Evolutionary conservation across 768 basidiomycete genomes (phyloP), one percentile per base, ranked within the genome.

Genomic region (Mycena latifolia): DNA sequence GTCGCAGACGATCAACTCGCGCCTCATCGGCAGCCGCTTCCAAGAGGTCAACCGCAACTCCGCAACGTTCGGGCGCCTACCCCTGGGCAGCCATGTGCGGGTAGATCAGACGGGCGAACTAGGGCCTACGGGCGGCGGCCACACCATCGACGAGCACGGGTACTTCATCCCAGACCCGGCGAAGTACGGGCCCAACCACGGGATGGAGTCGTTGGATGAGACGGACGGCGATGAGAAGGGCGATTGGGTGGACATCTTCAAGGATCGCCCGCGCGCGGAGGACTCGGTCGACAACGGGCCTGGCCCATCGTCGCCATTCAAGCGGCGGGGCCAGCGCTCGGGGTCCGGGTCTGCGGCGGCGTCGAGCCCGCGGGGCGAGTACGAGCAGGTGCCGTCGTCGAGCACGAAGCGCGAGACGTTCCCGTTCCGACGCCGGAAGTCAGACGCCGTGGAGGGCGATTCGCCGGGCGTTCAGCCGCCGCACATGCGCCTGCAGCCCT

Each of bases 21-120:
- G 89, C 4, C 78, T 90, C 45, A 81, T 89, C 51, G 91, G 90
- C 3, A 88, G 88, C 69, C 85, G 89, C 41, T 92, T 93, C 74
- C 86, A 89, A 72, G 93, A 94, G 74, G 85, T 89, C 54, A 87
- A 88, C 70, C 83, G 88, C 33, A 85, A 88, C 73, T 89, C 89
- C 9, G 76, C 78, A 15, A 79, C 84, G 11, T 85, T 86, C 56
- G 88, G 87, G 10, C 86, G 83, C n/a, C 74, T 92, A 18, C 88
- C 89, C 1, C 74, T 90, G 7, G 89, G 89, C 17, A 89, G 84
- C 67, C 86, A 83, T 51, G 80, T 91, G 35, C 79, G 82, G 14
- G 76, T 86, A 28, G 86, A 86, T 66, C 80, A 86, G 67, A 74
- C 79, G 22, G 89, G 87, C 12, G 82, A 85, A 61, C 74, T 86